These are phyloP conservation scores for Tulasnella sp. DNA, from an alignment of 768 basidiomycete species.

Conservation along the genomic window DNA sequence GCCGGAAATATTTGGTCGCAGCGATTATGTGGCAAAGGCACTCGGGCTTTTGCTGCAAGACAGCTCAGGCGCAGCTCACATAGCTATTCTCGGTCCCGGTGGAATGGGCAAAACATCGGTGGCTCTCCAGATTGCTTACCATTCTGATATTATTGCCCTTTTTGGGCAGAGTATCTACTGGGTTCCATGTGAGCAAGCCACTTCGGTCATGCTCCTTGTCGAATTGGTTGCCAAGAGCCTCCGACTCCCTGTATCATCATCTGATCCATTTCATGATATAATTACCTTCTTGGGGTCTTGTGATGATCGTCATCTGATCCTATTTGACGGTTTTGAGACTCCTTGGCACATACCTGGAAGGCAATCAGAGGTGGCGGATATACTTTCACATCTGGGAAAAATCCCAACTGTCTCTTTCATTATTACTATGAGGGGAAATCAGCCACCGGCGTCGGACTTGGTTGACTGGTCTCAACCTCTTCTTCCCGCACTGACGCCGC, in stretches of 20 bases:
- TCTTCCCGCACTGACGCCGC: neutral
- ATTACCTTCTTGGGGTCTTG: no score
- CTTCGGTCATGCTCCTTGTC: neutral
- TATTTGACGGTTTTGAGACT: conserved; percentile 34
- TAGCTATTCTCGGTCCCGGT: neutral
- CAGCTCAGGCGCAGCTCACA: no score
- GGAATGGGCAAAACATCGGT: neutral
- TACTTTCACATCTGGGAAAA: conserved; percentile 21
- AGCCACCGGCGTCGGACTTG: conserved; percentile 12
- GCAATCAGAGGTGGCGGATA: conserved; percentile 21
- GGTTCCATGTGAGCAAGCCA: neutral
- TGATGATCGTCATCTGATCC: conserved; percentile 24
- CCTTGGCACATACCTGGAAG: conserved; percentile 25
- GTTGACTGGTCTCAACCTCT: conserved; percentile 7
- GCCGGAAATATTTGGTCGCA: no score
- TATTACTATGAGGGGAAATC: conserved; percentile 25
- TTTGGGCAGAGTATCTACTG: neutral
- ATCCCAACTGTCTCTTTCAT: conserved; percentile 25
- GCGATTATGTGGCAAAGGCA: no score
- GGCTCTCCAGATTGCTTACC: neutral
- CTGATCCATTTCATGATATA: no score
- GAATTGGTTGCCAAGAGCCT: neutral
- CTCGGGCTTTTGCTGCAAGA: no score
- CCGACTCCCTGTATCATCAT: no score
- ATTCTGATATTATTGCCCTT: neutral